phyloP scores from a whole-genome alignment of 176 grass and related monocot genomes.

The Lolium rigidum region DNA sequence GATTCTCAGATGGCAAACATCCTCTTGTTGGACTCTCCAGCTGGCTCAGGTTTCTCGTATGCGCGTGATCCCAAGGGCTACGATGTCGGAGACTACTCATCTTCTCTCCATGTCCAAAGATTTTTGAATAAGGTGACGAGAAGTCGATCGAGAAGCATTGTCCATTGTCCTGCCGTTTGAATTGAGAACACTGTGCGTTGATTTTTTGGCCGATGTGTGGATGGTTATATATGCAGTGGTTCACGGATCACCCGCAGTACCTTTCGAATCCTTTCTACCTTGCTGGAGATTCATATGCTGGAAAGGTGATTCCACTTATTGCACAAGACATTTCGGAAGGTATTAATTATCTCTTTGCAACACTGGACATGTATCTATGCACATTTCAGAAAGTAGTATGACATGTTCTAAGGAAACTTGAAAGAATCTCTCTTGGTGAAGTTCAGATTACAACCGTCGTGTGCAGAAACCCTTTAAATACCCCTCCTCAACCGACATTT shows the following conservation, averaged over 20 bases:
- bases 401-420: neutral
- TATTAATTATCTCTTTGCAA: constrained; percentile 1
- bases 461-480: neutral
- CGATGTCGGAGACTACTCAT: constrained; percentile 44
- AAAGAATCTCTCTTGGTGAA: neutral
- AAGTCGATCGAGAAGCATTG: neutral
- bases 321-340: constrained; percentile 56
- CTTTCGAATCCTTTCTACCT: constrained; percentile 63
- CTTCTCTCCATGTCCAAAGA: constrained; percentile 45
- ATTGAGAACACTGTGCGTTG: neutral
- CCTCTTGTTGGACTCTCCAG: constrained; percentile 66
- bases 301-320: constrained; percentile 52
- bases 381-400: neutral
- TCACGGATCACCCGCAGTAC: constrained; percentile 46
- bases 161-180: neutral
- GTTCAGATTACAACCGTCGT: neutral
- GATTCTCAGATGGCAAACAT: constrained; percentile 42
- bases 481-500: neutral
- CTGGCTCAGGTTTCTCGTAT: constrained; percentile 69
- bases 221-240: constrained; percentile 54
- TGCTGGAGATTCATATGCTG: constrained; percentile 66
- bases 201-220: neutral
- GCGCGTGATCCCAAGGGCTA: constrained; percentile 53
- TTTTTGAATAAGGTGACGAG: constrained; percentile 60
- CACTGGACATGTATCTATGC: neutral